Evolutionary conservation across 257 asterid genomes (phyloP).

Genomic region (Dorcoceras hygrometricum): DNA sequence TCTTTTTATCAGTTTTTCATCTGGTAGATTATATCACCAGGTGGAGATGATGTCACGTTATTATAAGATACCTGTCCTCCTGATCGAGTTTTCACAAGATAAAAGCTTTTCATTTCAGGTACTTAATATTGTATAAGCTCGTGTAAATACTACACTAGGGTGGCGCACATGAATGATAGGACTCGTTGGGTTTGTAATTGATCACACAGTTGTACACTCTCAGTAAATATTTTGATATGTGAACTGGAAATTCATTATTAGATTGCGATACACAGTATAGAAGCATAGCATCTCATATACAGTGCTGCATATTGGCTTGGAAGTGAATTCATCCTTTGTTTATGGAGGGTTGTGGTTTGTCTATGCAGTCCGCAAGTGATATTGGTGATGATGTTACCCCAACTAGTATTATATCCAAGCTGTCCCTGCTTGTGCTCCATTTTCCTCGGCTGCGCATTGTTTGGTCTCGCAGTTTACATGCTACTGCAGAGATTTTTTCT

Average conservation of each 20-base stretch:
- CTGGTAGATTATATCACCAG: conserved; percentile 92
- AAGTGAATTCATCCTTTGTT: conserved; percentile 14
- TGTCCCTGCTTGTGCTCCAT: conserved; percentile 89
- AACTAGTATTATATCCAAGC: conserved; percentile 81
- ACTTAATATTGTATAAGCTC: neutral
- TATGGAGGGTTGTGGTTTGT: conserved; percentile 16
- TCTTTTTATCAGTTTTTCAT: conserved; percentile 87
- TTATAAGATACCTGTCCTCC: conserved; percentile 88
- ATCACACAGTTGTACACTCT: neutral
- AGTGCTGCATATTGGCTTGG: neutral
- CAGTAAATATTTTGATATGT: neutral
- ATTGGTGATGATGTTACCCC: conserved; percentile 94
- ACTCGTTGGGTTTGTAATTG: neutral
- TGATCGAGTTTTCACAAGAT: conserved; percentile 95
- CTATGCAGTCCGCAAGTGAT: conserved; percentile 78
- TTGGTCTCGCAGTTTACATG: conserved; percentile 97
- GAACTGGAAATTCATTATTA: too few relatives aligned
- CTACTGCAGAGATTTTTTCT: conserved; percentile 87
- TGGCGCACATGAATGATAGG: neutral
- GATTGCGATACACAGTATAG: neutral
- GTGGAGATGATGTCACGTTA: conserved; percentile 99
- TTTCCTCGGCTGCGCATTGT: conserved; percentile 93
- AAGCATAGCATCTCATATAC: neutral
- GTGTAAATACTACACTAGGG: neutral
- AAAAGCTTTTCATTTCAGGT: conserved; percentile 99